phyloP scores from a whole-genome alignment of 192 early-diverging fungal species.

The Coemansia sp. region DNA sequence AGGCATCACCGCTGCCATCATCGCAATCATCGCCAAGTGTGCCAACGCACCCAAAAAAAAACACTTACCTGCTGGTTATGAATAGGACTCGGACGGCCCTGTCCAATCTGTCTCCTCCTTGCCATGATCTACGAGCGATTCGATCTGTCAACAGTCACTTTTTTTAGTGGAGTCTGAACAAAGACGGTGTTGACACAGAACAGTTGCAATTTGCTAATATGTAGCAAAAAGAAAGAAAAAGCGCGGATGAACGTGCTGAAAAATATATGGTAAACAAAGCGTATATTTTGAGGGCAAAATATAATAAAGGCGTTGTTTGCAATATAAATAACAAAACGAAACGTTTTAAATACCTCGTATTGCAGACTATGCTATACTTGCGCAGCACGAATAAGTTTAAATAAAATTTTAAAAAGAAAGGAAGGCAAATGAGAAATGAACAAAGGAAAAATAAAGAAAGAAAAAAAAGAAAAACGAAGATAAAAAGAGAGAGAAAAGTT shows the following conservation, averaged over 20 bases:
- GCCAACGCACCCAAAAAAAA: background rate
- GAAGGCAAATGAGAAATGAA: background rate
- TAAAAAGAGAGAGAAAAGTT: no score
- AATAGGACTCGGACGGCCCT: background rate
- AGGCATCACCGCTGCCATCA: background rate
- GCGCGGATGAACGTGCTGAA: background rate
- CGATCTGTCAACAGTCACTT: background rate
- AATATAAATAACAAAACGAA: background rate
- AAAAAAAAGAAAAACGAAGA: conserved; percentile 1
- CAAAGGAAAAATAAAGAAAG: background rate
- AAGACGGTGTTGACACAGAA: background rate
- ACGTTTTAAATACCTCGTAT: background rate
- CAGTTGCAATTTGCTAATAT: background rate
- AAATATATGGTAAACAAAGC: background rate
- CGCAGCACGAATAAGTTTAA: background rate
- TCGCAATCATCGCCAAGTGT: background rate
- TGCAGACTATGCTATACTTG: background rate
- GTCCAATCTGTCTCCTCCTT: conserved; percentile 11
- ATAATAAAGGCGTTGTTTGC: no score
- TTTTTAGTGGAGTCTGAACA: background rate
- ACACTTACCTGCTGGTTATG: conserved; percentile 7
- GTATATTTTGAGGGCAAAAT: no score
- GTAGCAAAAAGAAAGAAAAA: no score
- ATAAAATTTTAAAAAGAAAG: background rate
- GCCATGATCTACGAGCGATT: background rate